Evolutionary conservation across 2,329 filamentous ascomycete genomes (phyloP), one percentile per base, ranked within the genome.

Genomic region (Nectriaceae sp.): DNA sequence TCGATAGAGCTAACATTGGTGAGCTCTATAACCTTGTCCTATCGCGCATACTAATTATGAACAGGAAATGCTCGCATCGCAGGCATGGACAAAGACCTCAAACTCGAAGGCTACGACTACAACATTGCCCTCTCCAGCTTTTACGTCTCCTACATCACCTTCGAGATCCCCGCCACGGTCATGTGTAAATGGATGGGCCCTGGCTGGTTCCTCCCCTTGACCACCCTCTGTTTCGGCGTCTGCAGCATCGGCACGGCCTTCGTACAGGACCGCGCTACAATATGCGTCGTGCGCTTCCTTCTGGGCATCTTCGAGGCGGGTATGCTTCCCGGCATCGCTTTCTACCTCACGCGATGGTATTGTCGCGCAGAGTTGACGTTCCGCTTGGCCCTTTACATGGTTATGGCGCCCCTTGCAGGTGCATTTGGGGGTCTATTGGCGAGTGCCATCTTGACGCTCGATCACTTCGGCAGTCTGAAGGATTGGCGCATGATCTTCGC

Each of bases 1-100:
- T 89, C 54, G 86, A 89, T 58, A 77, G 86, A n/a, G 83, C 85
- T 20, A 89, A 89, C 52, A 85, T 90, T 31, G 86, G 85, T 84
- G 61, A 61, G 71, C 54, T 16, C 13, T 10, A 31, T 4, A 11
- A 16, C 39, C 18, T 11, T 16, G n/a, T 19, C 16, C 1, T 35
- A 44, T 41, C 10, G 15, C 20, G 19, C 22, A 21, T 38, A 48
- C 46, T 26, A 19, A 21, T 21, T 22, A 45, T 47, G 15, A 37
- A 19, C 22, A 50, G 60, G 60, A 20, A 63, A 86, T 64, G 82
- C 82, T 3, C 77, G 74, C 51, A 65, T 86, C 11, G 82, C 81
- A 3, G 80, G 81, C 0, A 67, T 86, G 8, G 76, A 82, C 45
- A 72, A 71, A 22, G 82, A 85, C 36, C 72, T 87, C 4, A 56